Percentiles rank a stretch among this genome's conserved stretches.
Conservation (phyloP, 2,329 filamentous ascomycete species). For the Arachnopeziza araneosa region DNA sequence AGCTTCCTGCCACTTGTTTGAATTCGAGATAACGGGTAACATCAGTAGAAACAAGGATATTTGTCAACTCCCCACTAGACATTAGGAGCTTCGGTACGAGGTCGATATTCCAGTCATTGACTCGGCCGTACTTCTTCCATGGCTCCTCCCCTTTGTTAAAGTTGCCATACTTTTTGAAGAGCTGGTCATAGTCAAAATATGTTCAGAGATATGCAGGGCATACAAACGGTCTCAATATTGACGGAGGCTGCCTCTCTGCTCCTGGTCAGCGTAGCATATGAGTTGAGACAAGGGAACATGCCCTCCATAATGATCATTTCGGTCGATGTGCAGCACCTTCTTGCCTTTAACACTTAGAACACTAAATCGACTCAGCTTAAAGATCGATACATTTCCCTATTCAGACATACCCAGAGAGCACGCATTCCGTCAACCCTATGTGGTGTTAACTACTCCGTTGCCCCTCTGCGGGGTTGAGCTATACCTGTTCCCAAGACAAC, state of each 20-base stretch:
- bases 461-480: conserved; percentile 34
- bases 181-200: conserved; percentile 46
- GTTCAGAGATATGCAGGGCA: conserved; percentile 10
- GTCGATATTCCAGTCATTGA: conserved; percentile 99
- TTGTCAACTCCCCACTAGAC: conserved; percentile 96
- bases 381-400: background rate
- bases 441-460: conserved; percentile 21
- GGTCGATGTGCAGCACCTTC: conserved; percentile 98
- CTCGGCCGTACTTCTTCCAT: conserved; percentile 95
- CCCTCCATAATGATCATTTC: conserved; percentile 98
- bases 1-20: conserved; percentile 93
- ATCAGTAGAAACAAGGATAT: conserved; percentile 95
- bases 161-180: conserved; percentile 96
- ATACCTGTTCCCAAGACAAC: conserved; percentile 95
- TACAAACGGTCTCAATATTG: conserved; percentile 83
- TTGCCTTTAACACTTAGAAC: conserved; percentile 97
- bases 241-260: conserved; percentile 86
- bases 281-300: conserved; percentile 35
- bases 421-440: conserved; percentile 92
- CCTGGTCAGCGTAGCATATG: conserved; percentile 24
- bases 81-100: conserved; percentile 97
- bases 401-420: conserved; percentile 79
- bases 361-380: conserved; percentile 41
- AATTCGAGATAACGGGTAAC: conserved; percentile 86
- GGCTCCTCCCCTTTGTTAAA: conserved; percentile 74